These are phyloP conservation scores for Flaveria bidentis DNA, from an alignment of 129 eudicot genomes.

Conservation along the genomic window DNA sequence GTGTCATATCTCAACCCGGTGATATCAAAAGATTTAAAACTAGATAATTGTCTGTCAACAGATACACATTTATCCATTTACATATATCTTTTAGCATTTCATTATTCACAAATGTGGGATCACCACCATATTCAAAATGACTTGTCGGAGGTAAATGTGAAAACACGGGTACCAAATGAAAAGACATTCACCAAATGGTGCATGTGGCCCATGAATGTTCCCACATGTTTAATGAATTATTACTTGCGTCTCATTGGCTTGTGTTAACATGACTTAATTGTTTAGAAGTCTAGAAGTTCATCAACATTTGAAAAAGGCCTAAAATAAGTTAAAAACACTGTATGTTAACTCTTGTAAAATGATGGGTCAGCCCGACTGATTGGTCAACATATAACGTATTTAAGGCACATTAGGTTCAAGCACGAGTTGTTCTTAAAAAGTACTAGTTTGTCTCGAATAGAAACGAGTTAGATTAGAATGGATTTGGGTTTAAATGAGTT, in stretches of 20 bases:
- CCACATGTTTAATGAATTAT: neutral
- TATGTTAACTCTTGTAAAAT: too few species aligned
- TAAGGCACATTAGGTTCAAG: too few species aligned
- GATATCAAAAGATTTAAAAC: neutral
- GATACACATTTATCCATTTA: neutral
- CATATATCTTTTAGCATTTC: neutral
- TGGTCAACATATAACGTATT: too few species aligned
- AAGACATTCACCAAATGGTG: conserved; percentile 20
- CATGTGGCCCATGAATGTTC: conserved; percentile 26
- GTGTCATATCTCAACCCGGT: neutral
- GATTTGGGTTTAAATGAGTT: too few species aligned
- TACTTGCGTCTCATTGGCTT: neutral
- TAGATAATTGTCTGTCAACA: neutral
- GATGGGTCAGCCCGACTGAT: too few species aligned
- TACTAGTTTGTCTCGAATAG: too few species aligned
- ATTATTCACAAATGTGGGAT: neutral
- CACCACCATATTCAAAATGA: neutral
- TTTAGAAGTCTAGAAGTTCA: too few species aligned
- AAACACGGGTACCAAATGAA: conserved; percentile 13
- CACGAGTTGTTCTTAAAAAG: too few species aligned
- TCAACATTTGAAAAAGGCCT: too few species aligned
- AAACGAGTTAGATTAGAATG: too few species aligned
- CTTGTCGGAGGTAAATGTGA: neutral
- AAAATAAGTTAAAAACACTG: too few species aligned
- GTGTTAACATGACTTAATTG: neutral